Evolutionary conservation across 257 asterid genomes (phyloP).

Genomic region (Capsicum chinense): DNA sequence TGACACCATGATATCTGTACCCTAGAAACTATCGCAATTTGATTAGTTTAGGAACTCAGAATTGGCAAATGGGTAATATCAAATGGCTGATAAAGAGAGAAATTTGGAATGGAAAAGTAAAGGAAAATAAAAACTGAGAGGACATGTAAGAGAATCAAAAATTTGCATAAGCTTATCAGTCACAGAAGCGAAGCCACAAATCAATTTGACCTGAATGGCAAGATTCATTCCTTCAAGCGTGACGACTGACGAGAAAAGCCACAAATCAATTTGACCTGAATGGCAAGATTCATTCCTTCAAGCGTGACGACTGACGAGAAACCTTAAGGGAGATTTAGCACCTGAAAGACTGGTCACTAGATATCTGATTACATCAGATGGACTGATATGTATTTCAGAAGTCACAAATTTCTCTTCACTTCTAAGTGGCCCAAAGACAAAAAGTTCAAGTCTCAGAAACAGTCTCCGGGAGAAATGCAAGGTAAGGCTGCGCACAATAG

Average conservation of each 20-base stretch:
- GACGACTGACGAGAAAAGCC: background rate
- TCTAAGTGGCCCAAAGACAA: background rate
- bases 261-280: conserved; percentile 15
- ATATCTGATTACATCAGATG: background rate
- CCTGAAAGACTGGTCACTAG: background rate
- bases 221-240: background rate
- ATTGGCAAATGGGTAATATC: conserved; percentile 1
- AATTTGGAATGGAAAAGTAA: background rate
- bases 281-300: background rate
- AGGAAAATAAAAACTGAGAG: background rate
- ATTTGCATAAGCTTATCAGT: background rate
- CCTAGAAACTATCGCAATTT: background rate
- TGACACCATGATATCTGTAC: background rate
- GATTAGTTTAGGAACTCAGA: background rate
- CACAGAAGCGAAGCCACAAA: background rate
- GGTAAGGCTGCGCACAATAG: too few species aligned
- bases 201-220: conserved; percentile 1
- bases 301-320: background rate
- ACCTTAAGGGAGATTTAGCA: background rate
- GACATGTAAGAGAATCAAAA: background rate
- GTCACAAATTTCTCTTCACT: background rate
- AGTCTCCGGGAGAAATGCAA: too few species aligned
- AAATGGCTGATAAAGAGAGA: background rate
- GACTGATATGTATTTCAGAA: background rate
- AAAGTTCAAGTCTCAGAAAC: too few species aligned